Evolutionary conservation across 2,329 filamentous ascomycete genomes (phyloP), one percentile per base, ranked within the genome.

Genomic region (Xenosphaeropsis pyriputrescens): DNA sequence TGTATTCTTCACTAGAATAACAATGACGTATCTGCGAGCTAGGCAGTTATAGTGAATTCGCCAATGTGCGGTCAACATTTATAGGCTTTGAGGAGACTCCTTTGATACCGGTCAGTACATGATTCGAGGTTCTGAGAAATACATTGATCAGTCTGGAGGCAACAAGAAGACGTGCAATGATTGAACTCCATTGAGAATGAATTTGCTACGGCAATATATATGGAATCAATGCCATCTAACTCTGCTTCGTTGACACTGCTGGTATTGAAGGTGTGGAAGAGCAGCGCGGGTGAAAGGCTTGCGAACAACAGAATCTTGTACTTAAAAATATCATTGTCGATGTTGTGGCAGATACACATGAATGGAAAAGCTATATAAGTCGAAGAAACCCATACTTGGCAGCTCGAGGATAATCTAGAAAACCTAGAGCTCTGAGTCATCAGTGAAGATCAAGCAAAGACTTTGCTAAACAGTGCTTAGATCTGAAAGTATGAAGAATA

Each of bases 301-400:
- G n/a, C 45, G 43, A 1, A 32, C 44, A 1, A 45, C 75, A 49
- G 44, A 55, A 0, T 53, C 69, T 0, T 1, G 58, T 50, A 2
- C 67, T 73, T 0, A 70, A 68, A 2, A 57, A 55, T 2, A 61
- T 60, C 2, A 67, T 63, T 1, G 62, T 57, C 0, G 51, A 64
- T 18, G 46, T 75, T 12, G 68, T 72, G 56, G 60, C 55, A 0
- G 65, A 71, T 40, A 43, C 49, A 11, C 0, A 53, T 64, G 30
- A 58, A 70, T 38, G 70, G 67, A 1, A 61, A 74, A 34, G 50
- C 68, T 17, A 59, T 75, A 9, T 69, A 70, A 43, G 58, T 67
- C 7, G 57, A 44, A 12, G 43, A 43, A 3, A 37, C 39, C 3
- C 33, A 39, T 14, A 39, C 39, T 2, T 43, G 40, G 42, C 38